Percentiles rank a stretch among this genome's conserved stretches.
Conservation (phyloP, 495 filamentous ascomycete genomes). For the Clavariopsis aquatica region DNA sequence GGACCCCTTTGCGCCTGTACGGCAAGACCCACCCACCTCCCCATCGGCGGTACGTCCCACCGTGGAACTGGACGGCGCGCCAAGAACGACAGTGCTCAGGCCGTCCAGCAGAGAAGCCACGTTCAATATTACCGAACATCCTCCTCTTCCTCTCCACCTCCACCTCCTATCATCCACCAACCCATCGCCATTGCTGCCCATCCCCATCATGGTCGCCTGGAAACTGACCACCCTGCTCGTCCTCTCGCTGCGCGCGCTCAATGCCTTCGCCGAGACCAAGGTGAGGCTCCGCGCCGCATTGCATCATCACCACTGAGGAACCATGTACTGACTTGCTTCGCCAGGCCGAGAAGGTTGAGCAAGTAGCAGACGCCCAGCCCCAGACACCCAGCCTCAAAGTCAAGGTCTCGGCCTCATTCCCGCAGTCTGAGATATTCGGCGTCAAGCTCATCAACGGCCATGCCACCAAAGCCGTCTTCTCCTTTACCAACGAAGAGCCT, state of each 20-base stretch:
- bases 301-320: conserved; percentile 24
- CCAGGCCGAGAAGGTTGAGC: conserved; percentile 52
- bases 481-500: conserved; percentile 81
- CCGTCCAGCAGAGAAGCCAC: conserved; percentile 22
- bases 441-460: conserved; percentile 93
- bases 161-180: neutral
- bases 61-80: neutral
- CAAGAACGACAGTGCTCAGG: conserved; percentile 3
- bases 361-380: conserved; percentile 29
- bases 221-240: conserved; percentile 70
- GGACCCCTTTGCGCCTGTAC: no score
- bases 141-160: neutral
- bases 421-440: conserved; percentile 86
- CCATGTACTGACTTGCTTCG: conserved; percentile 36
- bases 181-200: conserved; percentile 1
- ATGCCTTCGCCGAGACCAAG: conserved; percentile 57
- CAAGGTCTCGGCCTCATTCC: conserved; percentile 76
- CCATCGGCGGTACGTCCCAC: no score
- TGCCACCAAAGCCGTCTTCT: conserved; percentile 78
- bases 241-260: conserved; percentile 67
- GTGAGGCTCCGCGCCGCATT: conserved; percentile 53
- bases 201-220: conserved; percentile 64
- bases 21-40: no score
- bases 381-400: conserved; percentile 65
- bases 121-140: conserved; percentile 12